These are phyloP conservation scores for Pythium folliculosum DNA, from an alignment of 352 stramenopile species.

Conservation along the genomic window DNA sequence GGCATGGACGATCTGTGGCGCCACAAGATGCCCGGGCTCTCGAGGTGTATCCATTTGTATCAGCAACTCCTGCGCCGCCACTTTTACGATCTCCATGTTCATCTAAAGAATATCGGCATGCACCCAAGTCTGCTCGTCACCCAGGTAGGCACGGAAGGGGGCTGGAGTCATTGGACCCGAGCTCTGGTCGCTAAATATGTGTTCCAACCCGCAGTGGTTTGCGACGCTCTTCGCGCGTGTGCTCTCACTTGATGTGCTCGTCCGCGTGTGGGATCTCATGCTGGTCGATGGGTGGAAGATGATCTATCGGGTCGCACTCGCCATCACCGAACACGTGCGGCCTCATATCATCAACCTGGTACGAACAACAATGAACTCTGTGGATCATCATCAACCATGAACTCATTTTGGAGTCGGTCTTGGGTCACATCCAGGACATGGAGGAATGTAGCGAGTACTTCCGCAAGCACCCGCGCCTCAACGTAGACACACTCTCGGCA, in stretches of 20 bases:
- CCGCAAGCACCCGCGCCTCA: constrained; percentile 55
- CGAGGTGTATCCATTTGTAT: constrained; percentile 74
- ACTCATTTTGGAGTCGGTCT: not conserved
- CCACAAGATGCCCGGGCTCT: constrained; percentile 77
- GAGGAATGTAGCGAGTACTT: constrained; percentile 76
- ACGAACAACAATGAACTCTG: not conserved
- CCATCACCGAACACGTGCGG: constrained; percentile 58
- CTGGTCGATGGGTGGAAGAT: constrained; percentile 81
- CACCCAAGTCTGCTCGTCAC: constrained; percentile 78
- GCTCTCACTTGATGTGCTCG: constrained; percentile 44
- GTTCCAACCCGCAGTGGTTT: constrained; percentile 59
- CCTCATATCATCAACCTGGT: constrained; percentile 63
- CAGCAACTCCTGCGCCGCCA: constrained; percentile 68
- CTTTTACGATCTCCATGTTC: constrained; percentile 62
- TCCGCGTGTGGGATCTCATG: constrained; percentile 71
- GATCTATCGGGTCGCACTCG: constrained; percentile 69
- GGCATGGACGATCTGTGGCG: constrained; percentile 73
- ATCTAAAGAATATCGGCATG: constrained; percentile 79
- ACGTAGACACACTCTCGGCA: constrained; percentile 40
- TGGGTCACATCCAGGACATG: constrained; percentile 31
- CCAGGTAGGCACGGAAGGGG: constrained; percentile 40
- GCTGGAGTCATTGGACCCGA: no score
- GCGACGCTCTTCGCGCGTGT: constrained; percentile 81
- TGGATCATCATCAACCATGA: not conserved
- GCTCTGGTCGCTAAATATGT: constrained; percentile 2